Conservation (phyloP, 2,329 filamentous ascomycete species). For the Alternaria postmessia region DNA sequence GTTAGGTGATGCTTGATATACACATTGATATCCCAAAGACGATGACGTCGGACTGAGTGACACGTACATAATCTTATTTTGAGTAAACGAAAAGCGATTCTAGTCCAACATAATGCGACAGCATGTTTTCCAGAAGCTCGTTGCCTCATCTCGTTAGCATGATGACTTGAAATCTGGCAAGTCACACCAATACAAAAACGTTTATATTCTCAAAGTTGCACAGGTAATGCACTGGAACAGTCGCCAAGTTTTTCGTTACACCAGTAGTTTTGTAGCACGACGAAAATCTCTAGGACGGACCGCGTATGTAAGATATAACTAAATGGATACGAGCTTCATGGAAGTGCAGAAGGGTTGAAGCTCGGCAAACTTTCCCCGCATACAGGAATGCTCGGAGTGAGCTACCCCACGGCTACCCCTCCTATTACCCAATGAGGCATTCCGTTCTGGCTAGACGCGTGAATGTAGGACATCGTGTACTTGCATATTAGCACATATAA, state of each 20-base stretch:
- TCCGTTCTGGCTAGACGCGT: conserved; percentile 13
- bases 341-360: background rate
- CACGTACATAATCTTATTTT: conserved; percentile 13
- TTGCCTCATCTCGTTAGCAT: background rate
- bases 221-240: background rate
- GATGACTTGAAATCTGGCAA: background rate
- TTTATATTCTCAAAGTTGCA: background rate
- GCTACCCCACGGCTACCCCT: conserved; percentile 32
- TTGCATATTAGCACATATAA: background rate
- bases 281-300: background rate
- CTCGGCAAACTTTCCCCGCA: conserved; percentile 10
- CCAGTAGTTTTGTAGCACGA: background rate
- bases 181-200: background rate
- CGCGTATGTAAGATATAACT: background rate
- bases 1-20: conserved; percentile 8
- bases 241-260: background rate
- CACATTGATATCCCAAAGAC: conserved; percentile 23
- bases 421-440: conserved; percentile 22
- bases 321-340: background rate
- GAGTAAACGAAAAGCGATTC: background rate
- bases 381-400: conserved; percentile 8
- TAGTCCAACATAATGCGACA: background rate
- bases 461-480: background rate
- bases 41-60: conserved; percentile 4
- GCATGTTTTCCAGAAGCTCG: background rate